Evolutionary conservation across 2,329 filamentous ascomycete species (phyloP), one percentile per base, ranked within the genome.

Genomic region (Sarocladiaceae sp.): DNA sequence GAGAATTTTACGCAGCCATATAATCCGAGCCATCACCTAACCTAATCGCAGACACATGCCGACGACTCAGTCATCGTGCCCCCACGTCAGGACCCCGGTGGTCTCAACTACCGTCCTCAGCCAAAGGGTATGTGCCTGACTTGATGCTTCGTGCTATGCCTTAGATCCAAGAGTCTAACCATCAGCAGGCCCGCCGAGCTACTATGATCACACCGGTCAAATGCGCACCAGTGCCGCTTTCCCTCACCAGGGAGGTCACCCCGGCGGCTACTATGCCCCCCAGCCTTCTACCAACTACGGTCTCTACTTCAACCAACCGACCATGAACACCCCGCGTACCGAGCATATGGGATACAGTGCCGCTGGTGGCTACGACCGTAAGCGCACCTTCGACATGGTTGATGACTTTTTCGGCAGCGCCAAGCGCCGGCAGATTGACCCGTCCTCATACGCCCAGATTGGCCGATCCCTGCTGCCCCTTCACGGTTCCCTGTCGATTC

Each of bases 381-480:
- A 91, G 69, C 87, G 89, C 50, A 80, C 81, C n/a, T 87, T 84
- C 54, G 89, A 96, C 58, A 85, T 87, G 47, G 72, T 96, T 48
- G 91, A 95, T 59, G 88, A 95, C 61, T 95, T 97, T 69, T 95
- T 97, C 53, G 88, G 86, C 53, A 88, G 87, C 60, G 82, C 89
- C 54, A 97, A 96, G 74, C 87, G 90, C 56, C 85, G 89, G 58
- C 82, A 89, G 55, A 85, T 97, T 53, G 88, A 97, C 61, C 86
- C 90, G 3, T 76, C 76, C 44, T 93, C 85, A n/a, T 97, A 96
- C 65, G 77, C 85, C 46, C 87, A 94, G 59, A 89, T 98, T 51
- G 89, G 89, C 54, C 88, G 93, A 61, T 85, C 90, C 50, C 76
- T 98, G 48, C 78, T 91, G 61, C 85, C 86, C 50, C 76, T 95